Evolutionary conservation across 306 rosid species (phyloP), one percentile per base, ranked within the genome.

Genomic region (Luffa aegyptiaca): DNA sequence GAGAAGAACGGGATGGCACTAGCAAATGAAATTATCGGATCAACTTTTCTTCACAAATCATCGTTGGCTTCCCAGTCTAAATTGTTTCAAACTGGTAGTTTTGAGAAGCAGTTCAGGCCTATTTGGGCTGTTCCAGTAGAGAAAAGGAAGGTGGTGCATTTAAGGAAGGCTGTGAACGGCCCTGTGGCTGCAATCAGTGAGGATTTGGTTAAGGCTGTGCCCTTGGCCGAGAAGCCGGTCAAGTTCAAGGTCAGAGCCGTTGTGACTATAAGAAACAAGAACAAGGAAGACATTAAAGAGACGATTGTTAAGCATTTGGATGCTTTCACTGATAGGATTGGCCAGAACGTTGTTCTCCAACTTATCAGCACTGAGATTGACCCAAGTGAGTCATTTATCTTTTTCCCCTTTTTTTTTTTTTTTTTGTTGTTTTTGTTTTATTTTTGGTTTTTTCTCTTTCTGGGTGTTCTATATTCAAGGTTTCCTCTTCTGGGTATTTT

Each of bases 121-220:
- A 75, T 77, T 59, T 58, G 81, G 39, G 84, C 82, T 26, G 81
- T 84, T 49, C 88, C 93, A 62, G 49, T 45, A 9, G 88, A 55
- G 61, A 88, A 75, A 26, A 87, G 53, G 78, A 85, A 75, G 51
- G 44, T 48, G 39, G 49, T 82, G 61, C 84, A 83, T 16, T 78
- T 86, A 75, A 89, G 84, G 81, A 91, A 83, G 73, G 46, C 80
- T 49, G 79, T 79, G 46, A 90, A 18, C 11, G 84, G 88, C 68
- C 88, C 92, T 35, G 88, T 92, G 52, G 97, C 98, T 2, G 97
- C 98, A 37, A 62, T 95, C 0, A 92, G 97, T 72, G 97, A 95
- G 75, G 96, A 91, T 84, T 86, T 90, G 90, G 69, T 90, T 18
- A 88, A 83, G 76, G 9, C 80, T 33, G 20, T 84, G 41, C 37